Evolutionary conservation across 2,329 filamentous ascomycete species (phyloP), one percentile per base, ranked within the genome.

Genomic region (Ophiostoma sp.): DNA sequence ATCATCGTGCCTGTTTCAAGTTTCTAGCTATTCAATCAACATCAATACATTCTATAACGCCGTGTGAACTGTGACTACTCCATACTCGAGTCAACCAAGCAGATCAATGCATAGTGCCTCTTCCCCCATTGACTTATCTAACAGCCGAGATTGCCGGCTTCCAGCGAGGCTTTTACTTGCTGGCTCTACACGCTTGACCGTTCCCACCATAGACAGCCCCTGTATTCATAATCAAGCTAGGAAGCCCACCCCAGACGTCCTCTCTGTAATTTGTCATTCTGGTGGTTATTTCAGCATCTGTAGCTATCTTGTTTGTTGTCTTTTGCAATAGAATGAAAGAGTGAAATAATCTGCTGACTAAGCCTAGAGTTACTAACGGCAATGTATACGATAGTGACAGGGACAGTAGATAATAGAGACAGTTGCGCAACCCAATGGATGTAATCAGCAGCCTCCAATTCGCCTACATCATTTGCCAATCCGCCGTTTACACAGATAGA

Each of bases 391-490:
- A 6, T 2, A 1, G 11, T 48, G 44, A 48, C 44, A 48, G 17
- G n/a, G 17, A 4, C 44, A 48, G 44, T 48, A 4, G 6, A 27
- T 54, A 23, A n/a, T n/a, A 13, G n/a, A 23, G 13, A 20, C 44
- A 20, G 7, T 20, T 52, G 7, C 2, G n/a, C 15, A 57, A 27
- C 2, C 52, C 52, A 57, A 57, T 57, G 23, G 68, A 64, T 36
- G 57, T 68, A 39, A 36, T 41, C 67, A 62, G 27, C 54, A 66
- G 54, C 44, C 52, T 48, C 36, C 27, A 10, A 7, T n/a, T 6
- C 57, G 57, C 13, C n/a, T 72, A 73, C 69, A 70, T 73, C 71
- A 74, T 69, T 70, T 65, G 60, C 69, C 67, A 68, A 67, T 64
- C 48, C 64, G 41, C 23, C 48, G 35, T 41, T 27, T 10, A 33